Percentiles rank a stretch among this genome's conserved stretches.
These are phyloP conservation scores for Trichophyton benhamiae DNA, from an alignment of 2,329 filamentous ascomycete species.

Conservation along the genomic window DNA sequence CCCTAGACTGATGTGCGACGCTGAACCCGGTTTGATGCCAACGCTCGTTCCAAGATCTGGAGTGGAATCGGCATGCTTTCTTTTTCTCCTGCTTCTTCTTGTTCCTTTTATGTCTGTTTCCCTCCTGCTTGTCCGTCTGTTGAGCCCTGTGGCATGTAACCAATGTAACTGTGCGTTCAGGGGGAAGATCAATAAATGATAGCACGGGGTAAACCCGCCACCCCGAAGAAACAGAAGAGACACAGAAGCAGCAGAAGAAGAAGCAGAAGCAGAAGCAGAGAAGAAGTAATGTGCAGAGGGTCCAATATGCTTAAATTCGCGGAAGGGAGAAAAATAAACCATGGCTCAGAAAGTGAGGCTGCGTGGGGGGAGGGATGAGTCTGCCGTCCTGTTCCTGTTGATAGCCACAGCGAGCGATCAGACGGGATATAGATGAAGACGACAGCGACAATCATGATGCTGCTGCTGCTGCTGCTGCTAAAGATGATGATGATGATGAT, in stretches of 20 bases:
- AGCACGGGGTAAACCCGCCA: no score
- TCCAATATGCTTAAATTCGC: not conserved
- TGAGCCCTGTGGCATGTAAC: not conserved
- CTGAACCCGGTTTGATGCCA: not conserved
- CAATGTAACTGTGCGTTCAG: not conserved
- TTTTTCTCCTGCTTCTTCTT: not conserved
- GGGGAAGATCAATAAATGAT: not conserved
- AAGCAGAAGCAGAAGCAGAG: not conserved
- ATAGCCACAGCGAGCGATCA: not conserved
- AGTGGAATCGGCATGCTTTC: not conserved
- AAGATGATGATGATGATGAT: not conserved
- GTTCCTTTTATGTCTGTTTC: not conserved
- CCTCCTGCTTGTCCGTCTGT: not conserved
- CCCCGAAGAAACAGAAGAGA: no score
- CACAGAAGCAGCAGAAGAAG: not conserved
- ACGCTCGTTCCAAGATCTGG: not conserved
- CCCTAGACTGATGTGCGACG: not conserved
- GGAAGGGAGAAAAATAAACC: not conserved
- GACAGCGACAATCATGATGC: not conserved
- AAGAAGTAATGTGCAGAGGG: not conserved
- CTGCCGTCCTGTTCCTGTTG: not conserved
- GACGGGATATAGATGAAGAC: not conserved
- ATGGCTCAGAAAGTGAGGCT: not conserved
- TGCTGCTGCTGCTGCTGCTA: no score
- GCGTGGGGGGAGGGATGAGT: not conserved